Evolutionary conservation across 352 stramenopile species (phyloP).

Genomic region (Stramenopiles sp.): DNA sequence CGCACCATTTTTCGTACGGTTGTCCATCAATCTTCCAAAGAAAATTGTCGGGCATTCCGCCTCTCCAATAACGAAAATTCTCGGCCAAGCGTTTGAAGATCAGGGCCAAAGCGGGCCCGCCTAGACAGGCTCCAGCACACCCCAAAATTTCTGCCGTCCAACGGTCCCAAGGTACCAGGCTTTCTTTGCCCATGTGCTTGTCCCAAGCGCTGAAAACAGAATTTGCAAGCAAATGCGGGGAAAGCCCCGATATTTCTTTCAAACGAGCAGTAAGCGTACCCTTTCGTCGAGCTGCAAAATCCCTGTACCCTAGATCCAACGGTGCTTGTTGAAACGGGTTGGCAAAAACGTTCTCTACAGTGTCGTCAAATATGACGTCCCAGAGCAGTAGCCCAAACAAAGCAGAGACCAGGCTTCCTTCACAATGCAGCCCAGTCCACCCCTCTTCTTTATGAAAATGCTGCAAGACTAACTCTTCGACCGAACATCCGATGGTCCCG

Average conservation of each 20-base stretch:
- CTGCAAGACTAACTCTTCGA: conserved; percentile 57
- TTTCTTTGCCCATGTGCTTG: not conserved
- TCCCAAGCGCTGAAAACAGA: not conserved
- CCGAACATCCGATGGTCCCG: conserved; percentile 43
- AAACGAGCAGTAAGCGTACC: no score
- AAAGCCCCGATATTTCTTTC: no score
- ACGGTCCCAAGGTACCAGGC: not conserved
- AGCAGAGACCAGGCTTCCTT: conserved; percentile 41
- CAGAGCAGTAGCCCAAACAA: conserved; percentile 64
- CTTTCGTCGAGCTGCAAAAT: no score
- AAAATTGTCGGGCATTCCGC: no score
- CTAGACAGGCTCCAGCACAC: conserved; percentile 18
- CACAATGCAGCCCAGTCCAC: conserved; percentile 61
- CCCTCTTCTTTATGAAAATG: conserved; percentile 29
- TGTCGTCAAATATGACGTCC: conserved; percentile 46
- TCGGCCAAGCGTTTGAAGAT: no score
- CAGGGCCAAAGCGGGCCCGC: no score
- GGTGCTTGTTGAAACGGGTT: conserved; percentile 46
- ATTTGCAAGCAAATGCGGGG: conserved; percentile 14
- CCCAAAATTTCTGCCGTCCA: conserved; percentile 13
- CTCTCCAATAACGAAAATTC: no score
- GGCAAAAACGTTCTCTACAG: conserved; percentile 55
- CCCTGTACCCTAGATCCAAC: conserved; percentile 22
- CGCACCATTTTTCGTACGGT: no score
- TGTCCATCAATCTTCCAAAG: no score